phyloP scores from a whole-genome alignment of 139 green algal genomes.

The Coelastrella sp. region DNA sequence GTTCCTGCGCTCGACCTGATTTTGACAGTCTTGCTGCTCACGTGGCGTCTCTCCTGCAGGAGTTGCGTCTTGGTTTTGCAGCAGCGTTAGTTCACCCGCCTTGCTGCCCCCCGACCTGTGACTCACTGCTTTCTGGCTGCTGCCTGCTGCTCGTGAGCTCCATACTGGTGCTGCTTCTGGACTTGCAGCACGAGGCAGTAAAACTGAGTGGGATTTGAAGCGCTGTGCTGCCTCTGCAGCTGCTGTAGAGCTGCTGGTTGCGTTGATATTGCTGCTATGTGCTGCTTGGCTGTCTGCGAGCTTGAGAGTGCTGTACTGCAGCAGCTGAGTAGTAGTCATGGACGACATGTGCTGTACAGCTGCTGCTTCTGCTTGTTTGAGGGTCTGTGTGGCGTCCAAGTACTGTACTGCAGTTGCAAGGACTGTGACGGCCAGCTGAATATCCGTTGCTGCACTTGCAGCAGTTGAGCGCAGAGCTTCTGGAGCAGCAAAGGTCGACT shows the following conservation, averaged over 20 bases:
- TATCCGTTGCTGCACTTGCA: conserved; percentile 27
- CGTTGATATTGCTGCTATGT: background rate
- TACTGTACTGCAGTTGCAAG: conserved; percentile 38
- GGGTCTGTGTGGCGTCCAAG: background rate
- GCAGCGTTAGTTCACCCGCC: background rate
- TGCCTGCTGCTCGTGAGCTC: background rate
- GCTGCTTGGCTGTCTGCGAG: background rate
- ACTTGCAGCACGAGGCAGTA: too few relatives aligned
- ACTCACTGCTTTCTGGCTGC: background rate
- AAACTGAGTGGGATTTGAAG: too few relatives aligned
- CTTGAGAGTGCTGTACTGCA: background rate
- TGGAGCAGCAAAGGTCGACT: background rate
- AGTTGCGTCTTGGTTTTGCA: too few relatives aligned
- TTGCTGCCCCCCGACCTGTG: background rate
- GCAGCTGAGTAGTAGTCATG: background rate
- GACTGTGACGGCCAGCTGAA: conserved; percentile 32
- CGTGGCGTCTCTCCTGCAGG: too few relatives aligned
- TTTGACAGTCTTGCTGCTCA: too few relatives aligned
- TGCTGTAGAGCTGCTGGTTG: background rate
- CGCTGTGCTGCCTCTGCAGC: background rate
- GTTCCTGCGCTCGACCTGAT: too few relatives aligned
- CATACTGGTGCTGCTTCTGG: too few relatives aligned
- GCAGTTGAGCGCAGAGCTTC: background rate
- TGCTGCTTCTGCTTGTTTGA: background rate
- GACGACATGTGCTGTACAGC: background rate